phyloP scores from a whole-genome alignment of 2,329 filamentous ascomycete species.

The Stagonosporopsis chrysanthemi region DNA sequence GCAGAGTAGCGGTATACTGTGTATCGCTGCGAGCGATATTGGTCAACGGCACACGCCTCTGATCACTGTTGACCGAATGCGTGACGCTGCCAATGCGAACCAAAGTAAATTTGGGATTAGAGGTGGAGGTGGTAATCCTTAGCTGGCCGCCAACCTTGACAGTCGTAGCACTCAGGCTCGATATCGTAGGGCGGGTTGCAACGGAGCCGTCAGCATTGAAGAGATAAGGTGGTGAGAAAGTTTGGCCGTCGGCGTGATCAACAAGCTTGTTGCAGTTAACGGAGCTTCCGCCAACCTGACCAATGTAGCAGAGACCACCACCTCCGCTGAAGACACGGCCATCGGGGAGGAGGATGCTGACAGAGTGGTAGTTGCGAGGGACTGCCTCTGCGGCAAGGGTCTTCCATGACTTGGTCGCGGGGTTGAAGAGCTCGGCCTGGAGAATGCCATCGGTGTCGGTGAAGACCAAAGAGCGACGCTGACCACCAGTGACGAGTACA shows the following conservation, averaged over 20 bases:
- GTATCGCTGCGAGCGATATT: slow-evolving; percentile 15
- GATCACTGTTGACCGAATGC: slow-evolving; percentile 41
- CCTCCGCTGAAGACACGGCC: slow-evolving; percentile 36
- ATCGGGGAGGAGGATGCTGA: slow-evolving; percentile 35
- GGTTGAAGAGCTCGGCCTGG: slow-evolving; percentile 37
- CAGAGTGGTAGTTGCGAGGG: slow-evolving; percentile 37
- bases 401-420: slow-evolving; percentile 33
- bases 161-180: slow-evolving; percentile 19
- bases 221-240: slow-evolving; percentile 39
- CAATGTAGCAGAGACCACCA: slow-evolving; percentile 36
- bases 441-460: slow-evolving; percentile 32
- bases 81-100: slow-evolving; percentile 39
- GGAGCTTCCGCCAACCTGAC: slow-evolving; percentile 24
- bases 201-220: slow-evolving; percentile 34
- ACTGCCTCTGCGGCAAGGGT: slow-evolving; percentile 33
- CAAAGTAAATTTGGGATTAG: slow-evolving; percentile 23
- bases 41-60: slow-evolving; percentile 33
- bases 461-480: slow-evolving; percentile 33
- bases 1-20: slow-evolving; percentile 26
- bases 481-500: slow-evolving; percentile 37
- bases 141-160: slow-evolving; percentile 33
- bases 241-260: slow-evolving; percentile 38
- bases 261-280: slow-evolving; percentile 39
- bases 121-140: slow-evolving; percentile 13
- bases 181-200: slow-evolving; percentile 29